Base-by-base conservation (phyloP, 129 eudicot genomes). In the Smallanthus sonchifolius region DNA sequence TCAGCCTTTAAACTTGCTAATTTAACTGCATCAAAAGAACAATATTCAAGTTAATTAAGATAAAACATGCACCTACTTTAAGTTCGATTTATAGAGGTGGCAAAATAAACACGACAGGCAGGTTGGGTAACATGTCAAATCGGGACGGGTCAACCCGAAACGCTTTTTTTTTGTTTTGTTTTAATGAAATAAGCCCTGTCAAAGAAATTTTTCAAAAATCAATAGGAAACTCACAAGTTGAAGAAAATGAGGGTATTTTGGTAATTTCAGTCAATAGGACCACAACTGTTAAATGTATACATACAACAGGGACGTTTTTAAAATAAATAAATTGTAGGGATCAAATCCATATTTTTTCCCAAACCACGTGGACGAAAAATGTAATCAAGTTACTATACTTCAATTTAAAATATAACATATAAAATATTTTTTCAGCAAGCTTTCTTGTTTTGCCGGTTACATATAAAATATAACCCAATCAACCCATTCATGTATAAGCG, bases 1-100 rank as follows among this genome's bases (percentile, higher is more conserved):
- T 90, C 74, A 5, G 85, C 91, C 64, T 83, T 84, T 69, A 90
- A 28, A 61, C 77, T 86, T 36, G 98, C 98, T 77, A 90, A 57
- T 69, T 92, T 84, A 65, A 17, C 92, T 84, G 82, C 83, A 81
- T 2, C 54, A 55, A 16, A 77, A 65, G 4, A 67, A 24, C 15
- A 6, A 4, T 28, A 60, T 60, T 40, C 49, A 24, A 67, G 35
- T 67, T 56, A 74, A 37, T 24, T 74, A 9, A 67, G 19, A 45
- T 60, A 34, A 32, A 30, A 13, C 35, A 66, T 32, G 15, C n/a
- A 32, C 39, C 39, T 39, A 10, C 7, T 57, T 24, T 39, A 32
- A 56, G 15, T 42, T 39, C 2, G 32, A 4, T 16, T 60, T 19
- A 20, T 10, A 57, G 37, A 57, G 37, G 65, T 10, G 37, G n/a